These are phyloP conservation scores for Melampsora allii-populina DNA, from an alignment of 1,284 basidiomycete species.

Conservation along the genomic window DNA sequence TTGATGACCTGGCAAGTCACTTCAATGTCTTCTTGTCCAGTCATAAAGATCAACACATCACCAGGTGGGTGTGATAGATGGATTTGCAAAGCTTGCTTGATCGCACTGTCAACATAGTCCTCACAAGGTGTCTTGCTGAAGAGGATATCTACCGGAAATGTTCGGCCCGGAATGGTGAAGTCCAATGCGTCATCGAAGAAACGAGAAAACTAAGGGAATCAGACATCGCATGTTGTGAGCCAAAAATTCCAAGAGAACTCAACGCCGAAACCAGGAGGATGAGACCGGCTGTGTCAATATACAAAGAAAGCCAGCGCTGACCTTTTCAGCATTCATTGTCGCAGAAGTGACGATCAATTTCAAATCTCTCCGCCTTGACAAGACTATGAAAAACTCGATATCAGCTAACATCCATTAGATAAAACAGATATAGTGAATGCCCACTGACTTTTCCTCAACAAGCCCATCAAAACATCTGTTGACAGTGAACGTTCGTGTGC, in stretches of 20 bases:
- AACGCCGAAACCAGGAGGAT: too few species aligned
- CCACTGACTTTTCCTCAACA: constrained; percentile 78
- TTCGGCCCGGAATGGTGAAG: constrained; percentile 96
- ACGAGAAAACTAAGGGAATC: constrained; percentile 68
- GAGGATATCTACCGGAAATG: constrained; percentile 95
- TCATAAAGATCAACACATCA: constrained; percentile 99
- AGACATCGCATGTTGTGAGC: background rate
- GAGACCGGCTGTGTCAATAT: background rate
- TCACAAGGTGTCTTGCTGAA: constrained; percentile 97
- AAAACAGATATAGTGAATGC: constrained; percentile 4
- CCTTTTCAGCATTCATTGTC: constrained; percentile 98
- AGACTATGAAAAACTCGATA: constrained; percentile 59
- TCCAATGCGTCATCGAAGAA: constrained; percentile 95
- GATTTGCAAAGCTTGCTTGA: constrained; percentile 96
- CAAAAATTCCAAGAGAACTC: background rate
- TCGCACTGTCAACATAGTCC: constrained; percentile 96
- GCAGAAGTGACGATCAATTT: constrained; percentile 97
- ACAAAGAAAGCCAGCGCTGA: constrained; percentile 50
- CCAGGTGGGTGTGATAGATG: constrained; percentile 90
- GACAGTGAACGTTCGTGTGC: constrained; percentile 94
- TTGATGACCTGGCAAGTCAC: constrained; percentile 85
- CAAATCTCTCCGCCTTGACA: constrained; percentile 83
- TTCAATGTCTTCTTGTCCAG: constrained; percentile 99
- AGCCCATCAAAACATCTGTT: constrained; percentile 95
- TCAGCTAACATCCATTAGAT: constrained; percentile 9